Evolutionary conservation across 345 rosid species (phyloP), one percentile per base, ranked within the genome.

Genomic region (Erysimum cheiranthoides): DNA sequence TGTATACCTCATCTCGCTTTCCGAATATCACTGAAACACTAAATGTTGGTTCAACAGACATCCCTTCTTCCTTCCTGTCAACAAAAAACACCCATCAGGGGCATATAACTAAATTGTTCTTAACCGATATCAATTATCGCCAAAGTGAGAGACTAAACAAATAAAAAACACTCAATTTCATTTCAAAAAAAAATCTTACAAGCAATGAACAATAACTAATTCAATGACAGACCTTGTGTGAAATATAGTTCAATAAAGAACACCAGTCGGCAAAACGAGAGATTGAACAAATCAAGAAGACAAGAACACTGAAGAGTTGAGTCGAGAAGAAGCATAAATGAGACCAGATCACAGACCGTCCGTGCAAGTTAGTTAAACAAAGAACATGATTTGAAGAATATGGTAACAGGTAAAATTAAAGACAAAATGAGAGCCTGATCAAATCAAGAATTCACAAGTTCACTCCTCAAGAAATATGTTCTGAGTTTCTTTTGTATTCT

Each of bases 11-110:
- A 50, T 95, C 92, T 64, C 98, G 88, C 83, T 92, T 92, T 70
- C 99, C 97, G 61, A 95, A 90, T 70, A 92, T 77, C 62, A 92
- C 94, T 12, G 96, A 90, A 38, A 95, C 96, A 62, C 59, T 89
- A 75, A 81, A 95, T 46, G 92, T 92, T 50, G 97, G 97, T 71
- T 89, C 73, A 43, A 78, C 77, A 16, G 96, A 83, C 81, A 95
- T 80, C 60, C 92, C 97, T 82, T 88, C 91, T 78, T 95, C 99
- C 76, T 92, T 95, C 82, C 98, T 92, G 76, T 49, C 34, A 81
- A 59, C 54, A 35, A 71, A n/a, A 46, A 61, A 45, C 43, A 54
- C 14, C 25, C 40, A 2, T 65, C 46, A 9, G 13, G 31, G 25
- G 36, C 36, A 66, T 38, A 16, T 34, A 21, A 36, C 75, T 60